Percentiles rank a stretch among this genome's conserved stretches.
These are phyloP conservation scores for Parsonsia alboflavescens DNA, from an alignment of 257 asterid species.

Conservation along the genomic window DNA sequence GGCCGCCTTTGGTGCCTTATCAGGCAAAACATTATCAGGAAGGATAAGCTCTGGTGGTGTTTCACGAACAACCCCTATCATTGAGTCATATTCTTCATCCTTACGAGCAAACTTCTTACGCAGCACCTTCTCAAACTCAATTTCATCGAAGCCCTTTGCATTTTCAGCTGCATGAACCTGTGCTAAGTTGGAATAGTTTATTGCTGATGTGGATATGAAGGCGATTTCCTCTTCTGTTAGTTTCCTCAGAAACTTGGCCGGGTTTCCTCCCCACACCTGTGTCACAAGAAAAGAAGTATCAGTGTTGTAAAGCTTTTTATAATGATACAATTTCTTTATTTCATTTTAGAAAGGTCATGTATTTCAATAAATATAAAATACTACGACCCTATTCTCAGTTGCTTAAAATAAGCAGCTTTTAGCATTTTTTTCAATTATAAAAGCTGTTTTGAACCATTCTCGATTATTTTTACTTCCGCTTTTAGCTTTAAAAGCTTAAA, in stretches of 20 bases:
- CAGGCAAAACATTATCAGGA: slow-evolving; percentile 27
- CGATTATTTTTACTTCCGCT: no score
- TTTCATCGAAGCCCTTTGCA: slow-evolving; percentile 63
- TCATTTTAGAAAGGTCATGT: background rate
- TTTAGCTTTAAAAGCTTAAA: no score
- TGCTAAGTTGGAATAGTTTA: slow-evolving; percentile 69
- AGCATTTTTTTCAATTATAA: no score
- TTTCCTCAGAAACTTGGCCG: slow-evolving; percentile 92
- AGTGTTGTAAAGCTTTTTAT: background rate
- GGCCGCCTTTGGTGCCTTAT: slow-evolving; percentile 50
- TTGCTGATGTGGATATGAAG: slow-evolving; percentile 79
- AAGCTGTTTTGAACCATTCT: no score
- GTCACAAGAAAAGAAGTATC: background rate
- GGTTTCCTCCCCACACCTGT: slow-evolving; percentile 99
- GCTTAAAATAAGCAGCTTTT: no score
- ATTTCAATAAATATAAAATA: background rate
- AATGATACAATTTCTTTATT: background rate
- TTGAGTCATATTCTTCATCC: slow-evolving; percentile 55
- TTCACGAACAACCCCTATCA: slow-evolving; percentile 46
- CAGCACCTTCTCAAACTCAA: slow-evolving; percentile 78
- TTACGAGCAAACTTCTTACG: slow-evolving; percentile 50
- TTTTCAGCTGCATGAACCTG: slow-evolving; percentile 87
- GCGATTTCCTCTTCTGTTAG: slow-evolving; percentile 81
- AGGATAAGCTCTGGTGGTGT: slow-evolving; percentile 44
- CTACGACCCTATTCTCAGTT: no score